Percentiles rank a stretch among this genome's conserved stretches.
Conservation (phyloP, 768 basidiomycete genomes). For the Guyanaporus albipodus region DNA sequence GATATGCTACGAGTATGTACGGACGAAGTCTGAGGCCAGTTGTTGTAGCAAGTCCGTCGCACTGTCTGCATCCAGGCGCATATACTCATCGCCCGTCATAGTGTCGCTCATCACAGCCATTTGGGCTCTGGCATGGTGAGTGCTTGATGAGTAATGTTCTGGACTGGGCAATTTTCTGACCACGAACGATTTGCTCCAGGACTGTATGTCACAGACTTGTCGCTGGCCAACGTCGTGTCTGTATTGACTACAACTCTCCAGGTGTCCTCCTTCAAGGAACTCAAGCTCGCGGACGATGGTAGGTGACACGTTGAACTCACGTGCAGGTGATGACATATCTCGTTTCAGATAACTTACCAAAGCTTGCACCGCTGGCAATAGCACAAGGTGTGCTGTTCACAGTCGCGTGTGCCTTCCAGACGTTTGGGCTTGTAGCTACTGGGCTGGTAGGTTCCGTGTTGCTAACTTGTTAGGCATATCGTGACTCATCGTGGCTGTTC, state of each 20-base stretch:
- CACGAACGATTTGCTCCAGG: constrained; percentile 4
- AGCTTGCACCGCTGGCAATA: constrained; percentile 52
- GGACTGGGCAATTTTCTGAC: not conserved
- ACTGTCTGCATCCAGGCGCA: not conserved
- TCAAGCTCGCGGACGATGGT: constrained; percentile 47
- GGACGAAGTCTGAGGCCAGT: constrained; percentile 56
- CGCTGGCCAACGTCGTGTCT: not conserved
- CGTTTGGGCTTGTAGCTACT: constrained; percentile 52
- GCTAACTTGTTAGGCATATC: not conserved
- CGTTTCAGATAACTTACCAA: constrained; percentile 38
- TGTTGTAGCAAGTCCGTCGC: constrained; percentile 43
- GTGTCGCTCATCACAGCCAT: constrained; percentile 46
- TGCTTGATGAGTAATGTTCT: constrained; percentile 1
- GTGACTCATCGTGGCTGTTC: not conserved
- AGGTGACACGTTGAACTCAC: constrained; percentile 21
- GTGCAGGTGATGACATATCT: not conserved
- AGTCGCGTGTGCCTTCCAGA: constrained; percentile 46
- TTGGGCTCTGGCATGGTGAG: constrained; percentile 65
- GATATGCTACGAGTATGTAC: constrained; percentile 56
- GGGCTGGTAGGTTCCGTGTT: constrained; percentile 38
- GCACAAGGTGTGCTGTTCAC: constrained; percentile 59
- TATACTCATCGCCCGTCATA: constrained; percentile 10
- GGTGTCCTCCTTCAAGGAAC: constrained; percentile 62
- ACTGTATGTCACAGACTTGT: constrained; percentile 14
- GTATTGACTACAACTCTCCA: constrained; percentile 23